Base-by-base conservation (phyloP, 495 filamentous ascomycete genomes). In the Penicillium paradoxum region DNA sequence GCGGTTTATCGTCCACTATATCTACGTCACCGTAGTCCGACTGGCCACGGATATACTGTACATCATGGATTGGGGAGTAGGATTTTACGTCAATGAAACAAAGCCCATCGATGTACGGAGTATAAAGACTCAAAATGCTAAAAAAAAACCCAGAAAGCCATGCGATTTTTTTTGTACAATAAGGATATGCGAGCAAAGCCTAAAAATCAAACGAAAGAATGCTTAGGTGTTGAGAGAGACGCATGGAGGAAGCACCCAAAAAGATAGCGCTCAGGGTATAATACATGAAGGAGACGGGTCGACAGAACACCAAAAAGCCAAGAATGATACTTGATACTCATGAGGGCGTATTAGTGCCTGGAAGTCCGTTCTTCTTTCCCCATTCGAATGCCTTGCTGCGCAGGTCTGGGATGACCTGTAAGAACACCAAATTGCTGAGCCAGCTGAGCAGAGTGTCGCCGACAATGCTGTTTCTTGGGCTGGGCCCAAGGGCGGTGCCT, bases 381-480 rank as follows among this genome's bases (percentile, higher is more conserved):
- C 72, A 77, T 43, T 71, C 67, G 57, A 69, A 75, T 3, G 74
- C 68, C 53, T 73, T 71, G 55, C 62, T 68, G 38, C 68, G 68
- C 44, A 77, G 66, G 42, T 77, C 74, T 3, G 70, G 67, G 51
- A 71, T 70, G 24, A 77, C 69, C 25, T 70, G 67, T 18, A 74
- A 58, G 55, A 72, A 74, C 15, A 71, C 67, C 56, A 77, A 29
- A 51, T 65, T 72, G 54, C 71, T 75, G 13, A 77, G 53, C 72
- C 74, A 77, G 53, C 73, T 65, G 24, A 66, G 62, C 51, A 71
- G 58, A 10, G 72, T 77, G 54, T 77, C 74, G 19, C 65, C 60
- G 36, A 77, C 39, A 17, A 69, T 53, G 39, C 56, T 67, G 56
- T 77, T 77, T 48, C 69, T 59, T 37, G 73, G 74, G 55, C 72